Base-by-base conservation (phyloP, 1,284 basidiomycete species). In the Cutaneotrichosporon mucoides region DNA sequence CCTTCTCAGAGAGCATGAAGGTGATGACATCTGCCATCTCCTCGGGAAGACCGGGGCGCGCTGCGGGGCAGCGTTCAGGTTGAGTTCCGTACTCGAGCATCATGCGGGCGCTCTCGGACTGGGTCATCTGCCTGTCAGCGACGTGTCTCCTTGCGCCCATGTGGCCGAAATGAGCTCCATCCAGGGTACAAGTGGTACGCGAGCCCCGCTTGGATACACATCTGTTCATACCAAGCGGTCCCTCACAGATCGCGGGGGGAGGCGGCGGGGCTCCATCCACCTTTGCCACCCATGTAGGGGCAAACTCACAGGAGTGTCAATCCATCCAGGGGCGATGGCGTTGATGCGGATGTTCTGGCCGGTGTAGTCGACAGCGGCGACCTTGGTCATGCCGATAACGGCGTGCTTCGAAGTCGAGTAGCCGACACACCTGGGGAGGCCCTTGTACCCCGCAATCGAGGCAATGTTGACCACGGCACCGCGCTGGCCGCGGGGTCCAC, bases 21-120 rank as follows among this genome's bases (percentile, higher is more conserved):
- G 69, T 43, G n/a, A 66, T 56, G 16, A 69, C 64, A 63, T 73
- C 71, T 9, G 68, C 71, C 42, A 73, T 61, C 59, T 73, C 71
- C 37, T 68, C 68, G 2, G 66, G 49, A 36, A 46, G 57, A 1
- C 68, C 71, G 52, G 64, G 64, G 43, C 71, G 55, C 13, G 59
- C 60, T 59, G 68, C 67, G 5, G 70, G 56, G 24, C 66, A 11
- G 8, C 15, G 45, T 0, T 37, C 15, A 2, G 36, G 42, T n/a
- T 36, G 37, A 2, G 49, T 41, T 1, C 47, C 48, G 3, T 41
- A 43, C 42, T 12, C 10, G 15, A 43, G 41, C 7, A 57, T 46
- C 1, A 3, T 1, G 12, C 38, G 35, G 15, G 52, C 49, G 62
- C 59, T 16, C 2, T 34, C 48, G 66, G 60, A 55, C 64, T 53